Evolutionary conservation across 345 rosid genomes (phyloP).

Genomic region (Pelargonium nanum): DNA sequence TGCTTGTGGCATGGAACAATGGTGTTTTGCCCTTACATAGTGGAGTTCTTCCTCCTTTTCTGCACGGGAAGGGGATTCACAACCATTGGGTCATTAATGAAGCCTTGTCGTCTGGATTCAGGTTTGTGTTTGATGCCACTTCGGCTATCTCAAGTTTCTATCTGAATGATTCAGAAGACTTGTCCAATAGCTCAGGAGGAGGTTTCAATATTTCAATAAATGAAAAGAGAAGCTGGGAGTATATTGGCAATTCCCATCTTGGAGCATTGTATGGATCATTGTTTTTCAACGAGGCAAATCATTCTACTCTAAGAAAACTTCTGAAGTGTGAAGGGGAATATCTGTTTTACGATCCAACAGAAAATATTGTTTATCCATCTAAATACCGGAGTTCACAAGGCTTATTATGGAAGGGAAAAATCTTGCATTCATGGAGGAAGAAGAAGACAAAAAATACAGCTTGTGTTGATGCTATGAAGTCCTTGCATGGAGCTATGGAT

Average conservation of each 20-base stretch:
- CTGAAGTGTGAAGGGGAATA: slow-evolving; percentile 41
- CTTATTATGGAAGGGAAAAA: slow-evolving; percentile 20
- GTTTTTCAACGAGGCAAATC: slow-evolving; percentile 31
- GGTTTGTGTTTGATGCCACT: slow-evolving; percentile 81
- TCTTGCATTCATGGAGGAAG: slow-evolving; percentile 22
- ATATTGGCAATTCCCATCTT: slow-evolving; percentile 55
- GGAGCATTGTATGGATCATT: slow-evolving; percentile 58
- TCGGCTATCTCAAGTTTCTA: slow-evolving; percentile 43
- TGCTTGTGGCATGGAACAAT: slow-evolving; percentile 76
- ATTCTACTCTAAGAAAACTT: slow-evolving; percentile 38
- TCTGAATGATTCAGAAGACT: slow-evolving; percentile 16
- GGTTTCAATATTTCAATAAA: slow-evolving; percentile 12
- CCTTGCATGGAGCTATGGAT: slow-evolving; percentile 18
- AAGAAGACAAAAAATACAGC: slow-evolving; percentile 40
- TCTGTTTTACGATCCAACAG: slow-evolving; percentile 29
- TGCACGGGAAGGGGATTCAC: slow-evolving; percentile 58
- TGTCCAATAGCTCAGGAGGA: slow-evolving; percentile 14
- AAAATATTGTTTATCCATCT: slow-evolving; percentile 14
- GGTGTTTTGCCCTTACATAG: slow-evolving; percentile 43
- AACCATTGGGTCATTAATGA: slow-evolving; percentile 65
- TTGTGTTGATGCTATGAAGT: slow-evolving; percentile 28
- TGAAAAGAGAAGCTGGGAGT: slow-evolving; percentile 59
- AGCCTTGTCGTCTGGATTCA: slow-evolving; percentile 42
- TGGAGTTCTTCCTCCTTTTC: slow-evolving; percentile 79
- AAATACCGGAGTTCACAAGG: slow-evolving; percentile 13